Evolutionary conservation across 345 rosid species (phyloP).

Genomic region (Nasturtium officinale): DNA sequence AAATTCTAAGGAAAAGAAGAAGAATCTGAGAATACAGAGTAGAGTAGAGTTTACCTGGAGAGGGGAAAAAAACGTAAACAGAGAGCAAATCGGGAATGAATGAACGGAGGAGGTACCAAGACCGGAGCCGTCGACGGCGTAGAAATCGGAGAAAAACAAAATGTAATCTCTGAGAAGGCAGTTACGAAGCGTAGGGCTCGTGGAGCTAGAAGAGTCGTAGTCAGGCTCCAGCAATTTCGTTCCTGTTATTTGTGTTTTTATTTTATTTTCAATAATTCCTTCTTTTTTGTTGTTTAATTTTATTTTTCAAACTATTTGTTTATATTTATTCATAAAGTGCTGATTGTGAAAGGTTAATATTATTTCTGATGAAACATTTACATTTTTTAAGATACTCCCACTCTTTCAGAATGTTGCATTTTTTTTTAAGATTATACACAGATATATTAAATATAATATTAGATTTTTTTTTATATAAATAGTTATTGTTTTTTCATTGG

Average conservation of each 20-base stretch:
- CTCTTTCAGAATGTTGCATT: no score
- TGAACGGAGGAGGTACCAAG: constrained; percentile 7
- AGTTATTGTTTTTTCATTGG: no score
- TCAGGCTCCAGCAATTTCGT: constrained; percentile 34
- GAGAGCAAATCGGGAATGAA: constrained; percentile 1
- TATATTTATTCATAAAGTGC: no score
- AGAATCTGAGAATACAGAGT: constrained; percentile 3
- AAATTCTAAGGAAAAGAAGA: background rate
- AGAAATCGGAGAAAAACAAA: background rate
- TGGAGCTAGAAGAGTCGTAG: constrained; percentile 27
- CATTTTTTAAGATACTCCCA: no score
- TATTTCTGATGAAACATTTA: no score
- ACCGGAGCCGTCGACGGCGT: constrained; percentile 13
- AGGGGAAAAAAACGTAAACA: background rate
- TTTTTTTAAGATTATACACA: no score
- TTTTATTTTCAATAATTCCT: no score
- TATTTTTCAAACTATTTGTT: no score
- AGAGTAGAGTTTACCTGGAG: constrained; percentile 29
- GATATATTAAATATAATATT: no score
- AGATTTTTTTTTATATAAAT: no score
- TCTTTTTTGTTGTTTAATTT: no score
- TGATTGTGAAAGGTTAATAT: no score
- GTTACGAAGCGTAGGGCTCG: constrained; percentile 39
- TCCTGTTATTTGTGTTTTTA: background rate
- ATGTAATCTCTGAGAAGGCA: constrained; percentile 16